A percentile compares a stretch with the other conserved stretches of the same genome.
Conservation (phyloP, 2,329 filamentous ascomycete species). For the Fusarium annulatum region DNA sequence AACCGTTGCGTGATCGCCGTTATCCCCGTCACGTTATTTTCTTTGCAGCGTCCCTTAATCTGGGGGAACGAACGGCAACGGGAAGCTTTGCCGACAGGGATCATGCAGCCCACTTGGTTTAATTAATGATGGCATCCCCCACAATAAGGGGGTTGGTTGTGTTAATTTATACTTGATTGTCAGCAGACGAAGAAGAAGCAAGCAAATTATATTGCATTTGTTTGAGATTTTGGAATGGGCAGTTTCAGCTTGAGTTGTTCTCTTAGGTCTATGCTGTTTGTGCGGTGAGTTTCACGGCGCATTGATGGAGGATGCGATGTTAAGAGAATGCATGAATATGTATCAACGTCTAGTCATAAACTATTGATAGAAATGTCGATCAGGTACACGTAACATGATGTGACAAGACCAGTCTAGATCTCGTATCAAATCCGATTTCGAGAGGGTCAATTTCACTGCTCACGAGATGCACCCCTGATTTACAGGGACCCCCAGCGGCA, state of each 20-base stretch:
- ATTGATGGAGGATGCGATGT: background rate
- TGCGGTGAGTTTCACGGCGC: background rate
- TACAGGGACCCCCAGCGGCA: background rate
- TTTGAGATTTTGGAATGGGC: conserved; percentile 31
- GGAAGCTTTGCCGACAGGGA: conserved; percentile 1
- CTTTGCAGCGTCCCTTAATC: conserved; percentile 8
- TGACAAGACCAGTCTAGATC: conserved; percentile 24
- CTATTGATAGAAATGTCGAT: conserved; percentile 9
- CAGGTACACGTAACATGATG: conserved; percentile 21
- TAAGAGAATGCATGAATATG: background rate
- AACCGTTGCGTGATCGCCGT: conserved; percentile 18
- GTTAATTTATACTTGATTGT: background rate
- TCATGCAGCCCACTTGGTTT: conserved; percentile 38
- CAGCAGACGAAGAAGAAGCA: background rate
- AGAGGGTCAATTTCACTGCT: conserved; percentile 20
- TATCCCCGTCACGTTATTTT: conserved; percentile 18
- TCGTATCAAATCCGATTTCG: conserved; percentile 8
- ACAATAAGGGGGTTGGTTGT: conserved; percentile 24
- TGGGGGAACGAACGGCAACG: conserved; percentile 16
- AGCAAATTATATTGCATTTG: conserved; percentile 5
- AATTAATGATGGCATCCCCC: conserved; percentile 38
- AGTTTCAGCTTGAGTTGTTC: conserved; percentile 24
- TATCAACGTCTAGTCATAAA: background rate
- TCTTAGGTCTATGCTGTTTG: background rate
- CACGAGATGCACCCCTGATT: conserved; percentile 17